These are phyloP conservation scores for Diaporthe nobilis DNA, from an alignment of 2,329 filamentous ascomycete species.

Conservation along the genomic window DNA sequence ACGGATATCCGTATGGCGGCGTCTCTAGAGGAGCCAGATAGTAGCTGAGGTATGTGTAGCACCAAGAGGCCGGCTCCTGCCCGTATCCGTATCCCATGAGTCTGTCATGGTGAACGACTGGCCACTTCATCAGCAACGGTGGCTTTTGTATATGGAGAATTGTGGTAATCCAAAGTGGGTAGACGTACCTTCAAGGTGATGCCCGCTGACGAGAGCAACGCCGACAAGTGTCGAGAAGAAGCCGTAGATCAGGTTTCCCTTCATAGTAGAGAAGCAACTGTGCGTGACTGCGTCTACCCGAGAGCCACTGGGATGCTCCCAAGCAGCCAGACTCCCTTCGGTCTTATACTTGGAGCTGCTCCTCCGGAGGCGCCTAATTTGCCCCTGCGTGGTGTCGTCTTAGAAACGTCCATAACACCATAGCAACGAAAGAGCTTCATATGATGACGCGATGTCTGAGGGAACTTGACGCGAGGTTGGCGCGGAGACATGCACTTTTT, in stretches of 20 bases:
- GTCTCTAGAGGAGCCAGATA: conserved; percentile 10
- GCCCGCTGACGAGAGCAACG: neutral
- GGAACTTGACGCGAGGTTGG: neutral
- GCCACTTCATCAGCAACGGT: neutral
- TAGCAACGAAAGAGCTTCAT: neutral
- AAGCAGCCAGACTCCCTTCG: neutral
- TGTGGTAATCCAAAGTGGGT: neutral
- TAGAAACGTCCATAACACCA: neutral
- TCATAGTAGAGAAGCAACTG: neutral
- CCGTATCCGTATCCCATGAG: neutral
- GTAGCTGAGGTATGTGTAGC: conserved; percentile 4
- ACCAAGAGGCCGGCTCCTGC: neutral
- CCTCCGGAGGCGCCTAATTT: too few relatives aligned
- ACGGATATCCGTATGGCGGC: neutral
- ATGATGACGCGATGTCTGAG: neutral
- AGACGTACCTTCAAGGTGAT: neutral
- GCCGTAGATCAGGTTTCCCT: neutral
- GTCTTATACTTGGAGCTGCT: neutral
- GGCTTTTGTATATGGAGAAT: neutral
- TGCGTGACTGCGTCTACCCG: neutral
- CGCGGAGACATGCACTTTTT: neutral
- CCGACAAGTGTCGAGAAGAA: neutral
- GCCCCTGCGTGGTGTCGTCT: too few relatives aligned
- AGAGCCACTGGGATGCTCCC: neutral
- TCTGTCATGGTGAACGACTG: neutral